phyloP scores from a whole-genome alignment of 1,284 basidiomycete genomes.

The Heimioporus retisporus region DNA sequence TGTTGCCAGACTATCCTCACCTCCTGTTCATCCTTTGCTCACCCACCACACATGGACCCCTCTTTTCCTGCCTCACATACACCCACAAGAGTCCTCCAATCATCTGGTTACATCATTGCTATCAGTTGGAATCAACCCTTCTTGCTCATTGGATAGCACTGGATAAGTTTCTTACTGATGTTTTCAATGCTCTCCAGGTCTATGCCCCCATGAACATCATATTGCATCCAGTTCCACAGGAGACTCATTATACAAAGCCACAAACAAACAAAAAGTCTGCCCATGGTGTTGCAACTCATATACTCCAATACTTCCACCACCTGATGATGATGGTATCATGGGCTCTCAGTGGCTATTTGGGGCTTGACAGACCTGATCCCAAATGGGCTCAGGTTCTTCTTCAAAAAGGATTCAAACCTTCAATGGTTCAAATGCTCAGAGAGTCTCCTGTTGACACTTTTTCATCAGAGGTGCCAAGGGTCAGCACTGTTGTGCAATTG shows the following conservation, averaged over 20 bases:
- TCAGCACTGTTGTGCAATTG: neutral
- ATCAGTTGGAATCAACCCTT: slow-evolving; percentile 6
- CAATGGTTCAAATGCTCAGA: slow-evolving; percentile 19
- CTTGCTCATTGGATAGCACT: slow-evolving; percentile 5
- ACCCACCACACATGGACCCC: neutral
- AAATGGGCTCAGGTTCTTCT: slow-evolving; percentile 5
- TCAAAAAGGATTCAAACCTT: slow-evolving; percentile 12
- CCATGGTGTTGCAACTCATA: slow-evolving; percentile 8
- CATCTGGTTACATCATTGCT: neutral
- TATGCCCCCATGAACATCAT: slow-evolving; percentile 10
- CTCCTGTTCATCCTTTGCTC: slow-evolving; percentile 7
- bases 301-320: slow-evolving; percentile 10
- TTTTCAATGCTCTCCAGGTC: slow-evolving; percentile 5
- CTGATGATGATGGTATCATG: slow-evolving; percentile 10
- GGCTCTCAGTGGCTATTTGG: neutral
- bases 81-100: neutral
- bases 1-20: slow-evolving; percentile 12
- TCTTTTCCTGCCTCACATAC: slow-evolving; percentile 21
- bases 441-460: slow-evolving; percentile 14
- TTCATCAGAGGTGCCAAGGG: neutral
- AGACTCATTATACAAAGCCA: slow-evolving; percentile 5
- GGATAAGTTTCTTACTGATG: neutral
- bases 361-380: neutral
- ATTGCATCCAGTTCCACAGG: slow-evolving; percentile 1
- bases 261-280: slow-evolving; percentile 6